A percentile compares a stretch with the other conserved stretches of the same genome.
phyloP scores from a whole-genome alignment of 148 eudicot species.

The Vaccinium macrocarpon region DNA sequence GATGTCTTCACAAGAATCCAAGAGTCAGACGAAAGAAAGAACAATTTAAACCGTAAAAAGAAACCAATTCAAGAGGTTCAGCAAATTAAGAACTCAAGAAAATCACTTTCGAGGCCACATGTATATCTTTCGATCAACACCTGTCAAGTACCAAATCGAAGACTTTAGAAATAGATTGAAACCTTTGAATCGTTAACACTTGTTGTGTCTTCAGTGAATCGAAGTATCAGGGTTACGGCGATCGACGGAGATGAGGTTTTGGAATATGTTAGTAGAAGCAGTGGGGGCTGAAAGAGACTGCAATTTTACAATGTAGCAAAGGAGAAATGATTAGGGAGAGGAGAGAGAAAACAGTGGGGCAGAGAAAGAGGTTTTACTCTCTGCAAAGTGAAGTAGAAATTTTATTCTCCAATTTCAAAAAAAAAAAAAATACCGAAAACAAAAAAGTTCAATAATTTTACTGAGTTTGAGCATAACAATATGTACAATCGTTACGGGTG shows the following conservation, averaged over 20 bases:
- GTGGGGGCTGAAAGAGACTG: not conserved
- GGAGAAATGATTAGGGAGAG: not conserved
- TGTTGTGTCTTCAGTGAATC: conserved; percentile 4
- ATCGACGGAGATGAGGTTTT: conserved; percentile 6
- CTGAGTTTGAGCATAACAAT: too few species aligned
- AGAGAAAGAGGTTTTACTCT: not conserved
- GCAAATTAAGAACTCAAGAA: not conserved
- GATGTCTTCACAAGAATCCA: not conserved
- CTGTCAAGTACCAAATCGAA: not conserved
- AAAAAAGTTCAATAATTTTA: too few species aligned
- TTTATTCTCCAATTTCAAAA: too few species aligned
- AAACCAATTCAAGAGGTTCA: not conserved
- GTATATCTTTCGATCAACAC: not conserved
- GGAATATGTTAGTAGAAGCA: not conserved
- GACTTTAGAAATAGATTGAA: not conserved
- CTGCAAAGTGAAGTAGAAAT: not conserved
- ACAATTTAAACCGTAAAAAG: not conserved
- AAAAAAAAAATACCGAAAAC: too few species aligned
- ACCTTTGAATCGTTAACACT: conserved; percentile 6
- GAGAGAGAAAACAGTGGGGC: too few species aligned
- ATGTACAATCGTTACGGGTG: too few species aligned
- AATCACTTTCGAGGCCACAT: not conserved
- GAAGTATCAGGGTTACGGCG: not conserved
- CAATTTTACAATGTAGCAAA: not conserved
- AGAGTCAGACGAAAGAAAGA: not conserved